Base-by-base conservation (phyloP, 805 yeast species). In the Cyberlindnera euphorbiae region DNA sequence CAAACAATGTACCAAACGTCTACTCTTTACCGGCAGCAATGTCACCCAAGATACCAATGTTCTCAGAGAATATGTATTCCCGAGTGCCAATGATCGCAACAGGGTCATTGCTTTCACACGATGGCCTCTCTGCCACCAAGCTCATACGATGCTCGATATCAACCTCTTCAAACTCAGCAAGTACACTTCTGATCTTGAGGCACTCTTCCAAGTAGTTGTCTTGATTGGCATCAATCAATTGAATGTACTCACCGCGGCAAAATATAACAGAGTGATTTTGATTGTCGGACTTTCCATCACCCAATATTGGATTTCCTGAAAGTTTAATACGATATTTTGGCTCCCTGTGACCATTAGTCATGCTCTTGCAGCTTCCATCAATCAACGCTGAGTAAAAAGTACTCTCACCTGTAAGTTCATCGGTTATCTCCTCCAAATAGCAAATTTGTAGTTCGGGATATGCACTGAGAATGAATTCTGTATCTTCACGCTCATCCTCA, bases 11-110 rank as follows among this genome's bases (percentile, higher is more conserved):
- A 37, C 94, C 93, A 62, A 84, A 84, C 8, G 93, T 84, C 56
- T 84, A 93, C 59, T 84, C 94, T 54, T 84, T 84, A 32, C 90
- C 90, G 11, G 94, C 94, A 15, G 93, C 90, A 47, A 84, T 78
- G 60, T 84, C 94, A 35, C 93, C 94, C 32, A 84, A 65, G 35
- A 84, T 75, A 32, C 94, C 94, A 42, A 81, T 71, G 54, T 83
- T 84, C 55, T 84, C 93, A 8, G 90, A 82, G 63, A 90, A 90
- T 21, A 90, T 88, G 56, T 87, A 88, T 56, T 90, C 97, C 51
- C 94, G 68, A 2, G 93, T 84, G 33, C 94, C 94, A 46, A 84
- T 73, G 40, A 84, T 82, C 3, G 93, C 94, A 35, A 84, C 88
- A 0, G 93, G 90, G 39, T 43, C 33, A 30, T 67, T 70, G 39